phyloP scores from a whole-genome alignment of 208 protist genomes.

The Naegleria fowleri region DNA sequence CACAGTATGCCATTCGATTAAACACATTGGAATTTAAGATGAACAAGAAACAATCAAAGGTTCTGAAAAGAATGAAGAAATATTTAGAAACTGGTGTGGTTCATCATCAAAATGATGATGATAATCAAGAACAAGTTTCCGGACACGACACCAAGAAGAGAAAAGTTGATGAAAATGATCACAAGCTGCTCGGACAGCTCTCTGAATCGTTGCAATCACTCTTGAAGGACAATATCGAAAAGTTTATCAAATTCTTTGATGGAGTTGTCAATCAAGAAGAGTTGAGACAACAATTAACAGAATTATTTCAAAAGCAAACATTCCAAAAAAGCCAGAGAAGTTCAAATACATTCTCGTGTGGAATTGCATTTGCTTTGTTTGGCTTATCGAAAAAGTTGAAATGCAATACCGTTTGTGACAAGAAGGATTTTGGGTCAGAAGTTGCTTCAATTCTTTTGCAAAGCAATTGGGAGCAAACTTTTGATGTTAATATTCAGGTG shows the following conservation, averaged over 20 bases:
- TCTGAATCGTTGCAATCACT: not conserved
- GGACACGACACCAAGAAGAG: not conserved
- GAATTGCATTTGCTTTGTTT: not conserved
- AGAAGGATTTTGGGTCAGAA: not conserved
- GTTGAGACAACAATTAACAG: not conserved
- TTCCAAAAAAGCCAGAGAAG: not conserved
- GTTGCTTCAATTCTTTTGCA: not conserved
- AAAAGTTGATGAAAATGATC: not conserved
- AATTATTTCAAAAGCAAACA: not conserved
- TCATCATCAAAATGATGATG: not conserved
- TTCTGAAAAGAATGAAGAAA: not conserved
- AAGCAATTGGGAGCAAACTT: not conserved
- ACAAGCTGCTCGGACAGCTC: not conserved
- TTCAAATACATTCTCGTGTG: not conserved
- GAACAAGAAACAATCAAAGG: not conserved
- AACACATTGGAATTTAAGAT: not conserved
- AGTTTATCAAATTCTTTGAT: not conserved
- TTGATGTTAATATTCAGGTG: not conserved
- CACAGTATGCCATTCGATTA: constrained; percentile 18
- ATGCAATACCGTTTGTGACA: not conserved
- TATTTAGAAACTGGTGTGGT: not conserved
- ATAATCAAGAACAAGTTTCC: not conserved
- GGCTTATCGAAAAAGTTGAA: not conserved
- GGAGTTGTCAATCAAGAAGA: not conserved
- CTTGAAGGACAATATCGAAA: not conserved